Conservation (phyloP, 306 rosid species). For the Cyamopsis tetragonoloba region DNA sequence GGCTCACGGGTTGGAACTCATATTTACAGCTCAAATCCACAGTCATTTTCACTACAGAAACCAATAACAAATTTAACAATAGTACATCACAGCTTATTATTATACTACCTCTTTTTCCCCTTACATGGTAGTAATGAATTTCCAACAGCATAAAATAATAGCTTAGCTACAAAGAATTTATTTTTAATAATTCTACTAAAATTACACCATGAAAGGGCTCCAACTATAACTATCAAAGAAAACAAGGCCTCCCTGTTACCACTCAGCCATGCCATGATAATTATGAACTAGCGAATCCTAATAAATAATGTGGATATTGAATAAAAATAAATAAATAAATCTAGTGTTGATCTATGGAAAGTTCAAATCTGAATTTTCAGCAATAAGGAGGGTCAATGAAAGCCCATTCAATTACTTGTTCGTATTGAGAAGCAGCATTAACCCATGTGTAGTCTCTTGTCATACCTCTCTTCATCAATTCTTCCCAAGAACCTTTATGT, state of each 20-base stretch:
- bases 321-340: too few relatives aligned
- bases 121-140: not conserved
- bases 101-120: not conserved
- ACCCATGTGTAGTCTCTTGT: conserved; percentile 67
- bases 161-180: not conserved
- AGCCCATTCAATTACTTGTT: conserved; percentile 73
- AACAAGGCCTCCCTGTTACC: not conserved
- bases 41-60: not conserved
- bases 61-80: not conserved
- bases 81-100: not conserved
- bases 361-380: conserved; percentile 27
- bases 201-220: not conserved
- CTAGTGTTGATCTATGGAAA: not conserved
- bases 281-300: not conserved
- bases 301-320: not conserved
- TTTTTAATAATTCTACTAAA: too few relatives aligned
- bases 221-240: not conserved
- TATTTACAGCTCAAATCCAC: too few relatives aligned
- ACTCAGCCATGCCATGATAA: not conserved
- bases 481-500: conserved; percentile 73
- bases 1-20: too few relatives aligned
- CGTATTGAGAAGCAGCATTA: conserved; percentile 69
- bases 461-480: conserved; percentile 74
- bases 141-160: not conserved
- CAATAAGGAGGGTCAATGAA: conserved; percentile 61